phyloP scores from a whole-genome alignment of 768 basidiomycete species.

The Hysterangium stoloniferum region DNA sequence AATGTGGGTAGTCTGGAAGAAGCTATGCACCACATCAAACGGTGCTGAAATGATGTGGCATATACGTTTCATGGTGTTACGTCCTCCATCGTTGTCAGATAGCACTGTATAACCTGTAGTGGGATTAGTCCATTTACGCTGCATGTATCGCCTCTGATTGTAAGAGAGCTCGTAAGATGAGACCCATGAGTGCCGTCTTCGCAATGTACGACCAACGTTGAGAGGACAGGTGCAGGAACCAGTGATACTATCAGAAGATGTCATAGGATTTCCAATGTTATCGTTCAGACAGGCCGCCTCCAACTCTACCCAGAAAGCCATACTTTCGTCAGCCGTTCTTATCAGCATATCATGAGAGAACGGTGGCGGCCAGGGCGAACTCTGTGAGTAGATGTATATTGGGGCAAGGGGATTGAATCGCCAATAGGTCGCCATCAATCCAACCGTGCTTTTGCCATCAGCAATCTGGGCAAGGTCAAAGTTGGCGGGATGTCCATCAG shows the following conservation, averaged over 20 bases:
- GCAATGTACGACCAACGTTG: conserved; percentile 41
- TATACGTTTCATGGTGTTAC: conserved; percentile 36
- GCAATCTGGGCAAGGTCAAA: conserved; percentile 39
- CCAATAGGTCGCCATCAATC: conserved; percentile 59
- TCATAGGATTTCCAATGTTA: conserved; percentile 19
- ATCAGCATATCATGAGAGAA: conserved; percentile 48
- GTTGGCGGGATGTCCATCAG: conserved; percentile 35
- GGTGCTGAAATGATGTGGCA: conserved; percentile 53
- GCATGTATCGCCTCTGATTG: conserved; percentile 62
- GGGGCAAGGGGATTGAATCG: conserved; percentile 47
- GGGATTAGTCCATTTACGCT: conserved; percentile 36
- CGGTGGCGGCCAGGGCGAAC: conserved; percentile 29
- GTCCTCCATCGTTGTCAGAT: conserved; percentile 36
- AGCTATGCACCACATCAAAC: conserved; percentile 34
- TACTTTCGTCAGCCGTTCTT: conserved; percentile 30
- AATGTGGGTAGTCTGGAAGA: conserved; percentile 33
- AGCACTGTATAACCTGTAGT: conserved; percentile 37
- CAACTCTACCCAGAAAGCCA: conserved; percentile 52
- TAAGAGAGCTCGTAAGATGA: conserved; percentile 53
- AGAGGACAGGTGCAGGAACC: conserved; percentile 22
- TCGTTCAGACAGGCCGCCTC: conserved; percentile 38
- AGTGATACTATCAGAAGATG: conserved; percentile 16
- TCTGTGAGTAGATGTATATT: conserved; percentile 53
- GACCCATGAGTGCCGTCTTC: conserved; percentile 53
- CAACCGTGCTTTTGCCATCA: conserved; percentile 37